Conservation (phyloP, 495 filamentous ascomycete genomes). For the Aspergillus ellipticus region DNA sequence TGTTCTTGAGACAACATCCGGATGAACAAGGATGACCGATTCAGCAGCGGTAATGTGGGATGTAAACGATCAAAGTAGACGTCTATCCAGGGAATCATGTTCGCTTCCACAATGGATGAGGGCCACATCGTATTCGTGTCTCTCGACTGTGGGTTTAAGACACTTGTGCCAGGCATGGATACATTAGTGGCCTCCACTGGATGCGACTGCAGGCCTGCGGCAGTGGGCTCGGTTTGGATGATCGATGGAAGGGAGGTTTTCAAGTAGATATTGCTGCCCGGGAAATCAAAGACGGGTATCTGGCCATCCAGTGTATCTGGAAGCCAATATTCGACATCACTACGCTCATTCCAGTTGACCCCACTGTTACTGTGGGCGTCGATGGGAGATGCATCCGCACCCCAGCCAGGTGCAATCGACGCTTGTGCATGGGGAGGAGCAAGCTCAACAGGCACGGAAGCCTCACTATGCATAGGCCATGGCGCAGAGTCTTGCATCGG, state of each 20-base stretch:
- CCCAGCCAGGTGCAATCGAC: slow-evolving; percentile 21
- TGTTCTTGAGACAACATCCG: slow-evolving; percentile 58
- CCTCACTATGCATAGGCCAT: slow-evolving; percentile 19
- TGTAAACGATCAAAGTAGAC: slow-evolving; percentile 84
- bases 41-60: slow-evolving; percentile 72
- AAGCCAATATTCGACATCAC: slow-evolving; percentile 40
- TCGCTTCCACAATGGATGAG: slow-evolving; percentile 35
- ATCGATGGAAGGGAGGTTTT: slow-evolving; percentile 39
- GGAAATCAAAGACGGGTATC: slow-evolving; percentile 36
- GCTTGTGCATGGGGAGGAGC: slow-evolving; percentile 17
- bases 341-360: slow-evolving; percentile 31
- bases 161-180: slow-evolving; percentile 18
- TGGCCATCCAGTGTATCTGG: slow-evolving; percentile 36
- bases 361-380: slow-evolving; percentile 21
- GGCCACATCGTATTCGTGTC: slow-evolving; percentile 31
- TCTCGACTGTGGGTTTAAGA: slow-evolving; percentile 18
- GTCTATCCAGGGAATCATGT: slow-evolving; percentile 60
- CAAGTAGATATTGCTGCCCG: slow-evolving; percentile 38
- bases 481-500: slow-evolving; percentile 21
- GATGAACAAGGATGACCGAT: slow-evolving; percentile 59
- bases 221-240: slow-evolving; percentile 27
- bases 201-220: slow-evolving; percentile 20
- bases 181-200: slow-evolving; percentile 19
- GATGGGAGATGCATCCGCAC: slow-evolving; percentile 20
- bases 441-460: slow-evolving; percentile 24